These are phyloP conservation scores for Cyclaneusma minus DNA, from an alignment of 2,329 filamentous ascomycete genomes.

Conservation along the genomic window DNA sequence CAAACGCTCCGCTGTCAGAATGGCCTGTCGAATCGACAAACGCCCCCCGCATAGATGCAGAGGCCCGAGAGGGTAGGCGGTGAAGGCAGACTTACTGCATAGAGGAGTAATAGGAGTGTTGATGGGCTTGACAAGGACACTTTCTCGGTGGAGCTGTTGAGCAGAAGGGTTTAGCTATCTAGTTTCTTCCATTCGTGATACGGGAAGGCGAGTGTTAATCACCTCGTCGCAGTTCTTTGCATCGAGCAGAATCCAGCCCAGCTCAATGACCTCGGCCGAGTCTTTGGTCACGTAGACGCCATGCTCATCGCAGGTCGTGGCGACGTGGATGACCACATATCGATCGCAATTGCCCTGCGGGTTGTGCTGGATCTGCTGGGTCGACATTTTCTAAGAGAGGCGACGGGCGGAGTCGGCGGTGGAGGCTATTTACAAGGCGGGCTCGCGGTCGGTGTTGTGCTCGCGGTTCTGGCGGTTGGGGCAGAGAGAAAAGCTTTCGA, in stretches of 20 bases:
- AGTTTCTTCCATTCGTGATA: constrained; percentile 1
- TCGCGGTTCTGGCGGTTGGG: too few species aligned
- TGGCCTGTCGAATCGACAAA: too few species aligned
- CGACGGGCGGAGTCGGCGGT: not conserved
- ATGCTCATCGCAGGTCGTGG: constrained; percentile 97
- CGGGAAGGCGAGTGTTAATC: constrained; percentile 15
- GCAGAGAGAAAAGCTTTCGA: too few species aligned
- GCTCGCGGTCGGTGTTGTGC: too few species aligned
- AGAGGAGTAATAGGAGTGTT: constrained; percentile 97
- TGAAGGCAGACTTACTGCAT: constrained; percentile 98
- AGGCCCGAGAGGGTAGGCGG: too few species aligned
- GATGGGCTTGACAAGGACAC: constrained; percentile 91
- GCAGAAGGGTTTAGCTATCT: constrained; percentile 11
- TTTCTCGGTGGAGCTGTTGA: constrained; percentile 76
- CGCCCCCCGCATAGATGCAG: too few species aligned
- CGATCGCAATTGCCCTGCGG: constrained; percentile 69
- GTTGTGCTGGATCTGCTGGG: constrained; percentile 31
- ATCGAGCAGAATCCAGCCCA: constrained; percentile 94
- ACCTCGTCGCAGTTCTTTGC: constrained; percentile 89
- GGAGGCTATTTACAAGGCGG: too few species aligned
- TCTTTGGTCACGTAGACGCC: constrained; percentile 99
- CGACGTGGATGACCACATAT: constrained; percentile 96
- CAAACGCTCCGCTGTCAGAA: too few species aligned
- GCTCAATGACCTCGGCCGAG: constrained; percentile 96
- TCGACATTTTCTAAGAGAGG: constrained; percentile 21